Evolutionary conservation across 2,329 filamentous ascomycete genomes (phyloP), one percentile per base, ranked within the genome.

Genomic region (Colletotrichum orbiculare): DNA sequence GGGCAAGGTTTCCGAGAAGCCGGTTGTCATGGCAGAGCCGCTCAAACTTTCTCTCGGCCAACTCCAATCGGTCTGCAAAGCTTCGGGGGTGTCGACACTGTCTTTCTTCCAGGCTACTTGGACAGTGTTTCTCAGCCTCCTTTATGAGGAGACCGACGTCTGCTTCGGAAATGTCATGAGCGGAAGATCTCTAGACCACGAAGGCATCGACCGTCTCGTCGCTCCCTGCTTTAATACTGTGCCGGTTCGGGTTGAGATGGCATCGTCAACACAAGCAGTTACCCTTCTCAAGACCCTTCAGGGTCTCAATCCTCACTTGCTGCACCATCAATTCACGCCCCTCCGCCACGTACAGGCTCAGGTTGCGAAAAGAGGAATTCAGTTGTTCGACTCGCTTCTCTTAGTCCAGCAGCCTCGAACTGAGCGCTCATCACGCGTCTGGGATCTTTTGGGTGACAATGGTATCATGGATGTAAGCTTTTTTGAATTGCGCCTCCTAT

Each of bases 181-280:
- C 72, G 94, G 94, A 2, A 88, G 94, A 8, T 90, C 89, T 1
- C 73, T 92, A 9, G 78, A 87, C 0, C 75, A 94, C 3, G 84
- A 90, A 6, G 86, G 85, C 0, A 81, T 95, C 10, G 89, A 94
- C 42, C 81, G 83, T 4, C 84, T 97, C 6, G 86, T 96, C n/a
- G 93, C 92, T 0, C 94, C 94, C 0, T 97, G 93, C 74, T 97
- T 97, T 82, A 97, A 97, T 73, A 97, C 94, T 0, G 78, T 97
- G 11, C 93, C 94, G 0, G 73, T 94, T 2, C 86, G 93, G 34
- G 78, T 88, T 13, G 77, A 87, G 38, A 66, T 91, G 9, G 77
- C 82, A 1, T 73, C 73, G 3, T 74, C 74, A 2, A 79, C 75
- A 1, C 83, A 82, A 13, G 88, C 89, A 61, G 70, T 82, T 0